Evolutionary conservation across 163 green algal genomes (phyloP), one percentile per base, ranked within the genome.

Genomic region (Prototheca stagnorum): DNA sequence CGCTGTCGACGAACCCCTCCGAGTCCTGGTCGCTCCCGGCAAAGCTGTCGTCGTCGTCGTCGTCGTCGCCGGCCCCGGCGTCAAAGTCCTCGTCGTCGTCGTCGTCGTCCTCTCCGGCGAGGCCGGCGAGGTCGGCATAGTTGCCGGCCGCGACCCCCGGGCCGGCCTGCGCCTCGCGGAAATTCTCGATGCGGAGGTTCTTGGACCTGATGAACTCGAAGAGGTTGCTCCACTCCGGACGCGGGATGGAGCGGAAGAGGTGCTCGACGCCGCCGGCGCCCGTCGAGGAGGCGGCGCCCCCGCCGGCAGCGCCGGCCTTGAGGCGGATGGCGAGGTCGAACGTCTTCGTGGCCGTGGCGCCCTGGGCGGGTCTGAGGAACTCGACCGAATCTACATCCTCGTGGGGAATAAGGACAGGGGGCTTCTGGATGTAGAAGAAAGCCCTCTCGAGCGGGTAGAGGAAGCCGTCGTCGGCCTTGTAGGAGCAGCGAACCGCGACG

Each of bases 361-460:
- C 51, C 47, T 58, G 67, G 14, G 72, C 79, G 55, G 86, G 82
- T 21, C 83, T 66, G 52, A 85, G 61, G 52, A 96, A 96, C 78
- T 93, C 85, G 19, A 95, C 73, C 35, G 51, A 72, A 34, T 87
- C 74, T 20, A 93, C 69, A 51, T 92, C 73, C 17, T 91, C 81
- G 54, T 85, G 74, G 15, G 71, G 63, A 19, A 94, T 75, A 34
- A 93, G 77, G 47, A 88, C 76, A 19, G 88, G 84, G 27, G 88
- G 88, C 64, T 97, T 97, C 43, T 90, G 81, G 2, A 95, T 64
- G 63, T 92, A 96, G 75, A 97, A 95, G 81, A 97, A 95, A 26
- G 77, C 75, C 24, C 77, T 70, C 61, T 96, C 86, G 46, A 97
- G 71, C 7, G 88, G 88, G 70, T 92, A 97, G 34, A 97, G 64